Base-by-base conservation (phyloP, 768 basidiomycete species). In the Suillus hirtellus region DNA sequence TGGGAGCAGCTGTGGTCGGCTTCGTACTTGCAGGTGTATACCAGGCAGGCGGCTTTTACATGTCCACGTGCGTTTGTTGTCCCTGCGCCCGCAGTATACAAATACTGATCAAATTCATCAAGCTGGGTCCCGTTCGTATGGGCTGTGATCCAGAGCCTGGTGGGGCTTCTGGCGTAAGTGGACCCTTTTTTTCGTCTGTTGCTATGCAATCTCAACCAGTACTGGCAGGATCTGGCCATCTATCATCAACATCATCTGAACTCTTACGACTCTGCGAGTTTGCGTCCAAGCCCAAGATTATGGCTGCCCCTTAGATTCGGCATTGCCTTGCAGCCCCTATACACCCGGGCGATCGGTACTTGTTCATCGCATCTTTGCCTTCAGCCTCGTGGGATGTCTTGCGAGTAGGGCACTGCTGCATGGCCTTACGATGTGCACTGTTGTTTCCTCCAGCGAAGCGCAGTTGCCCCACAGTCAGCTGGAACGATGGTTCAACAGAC, bases 61-160 rank as follows among this genome's bases (percentile, higher is more conserved):
- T 80, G 74, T 79, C 78, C 9, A 81, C 80, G 78, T 81, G 61
- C 60, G 77, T 65, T 10, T 46, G n/a, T 37, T 64, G 17, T 60
- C n/a, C 54, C 17, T 59, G 9, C 21, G 65, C 60, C 46, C 44
- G 24, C 38, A 42, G 24, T 9, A 27, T 56, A 17, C 55, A 27
- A 24, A 27, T 42, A 27, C 38, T 58, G 17, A 58, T 24, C 15
- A 58, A 42, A 58, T 65, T 31, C 24, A 37, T 60, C 11, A 59
- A 79, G 77, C 34, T 81, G 81, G 81, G 68, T 82, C 27, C 80
- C 81, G 12, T 80, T 81, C 58, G 60, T 81, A 17, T 76, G 78
- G 65, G 81, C 76, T 2, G 69, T 79, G 59, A 73, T 82, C 50
- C 78, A 79, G 61, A 73, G 75, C n/a, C 69, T 80, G 7, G 67